Conservation (phyloP, 2,329 filamentous ascomycete species). For the Colletotrichum abscissum region DNA sequence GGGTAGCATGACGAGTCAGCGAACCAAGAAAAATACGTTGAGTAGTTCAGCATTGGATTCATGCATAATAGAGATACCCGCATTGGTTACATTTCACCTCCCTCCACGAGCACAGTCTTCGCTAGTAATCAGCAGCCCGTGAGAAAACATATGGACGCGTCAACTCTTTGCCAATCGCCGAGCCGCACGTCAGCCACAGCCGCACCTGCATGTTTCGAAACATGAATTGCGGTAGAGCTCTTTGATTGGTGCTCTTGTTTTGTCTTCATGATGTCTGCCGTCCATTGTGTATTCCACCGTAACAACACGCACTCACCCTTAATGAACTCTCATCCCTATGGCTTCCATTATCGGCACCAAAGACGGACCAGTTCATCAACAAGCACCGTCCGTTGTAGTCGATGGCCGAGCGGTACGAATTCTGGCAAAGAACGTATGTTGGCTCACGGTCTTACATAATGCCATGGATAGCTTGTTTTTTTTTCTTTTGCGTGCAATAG, state of each 20-base stretch:
- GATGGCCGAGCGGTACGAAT: background rate
- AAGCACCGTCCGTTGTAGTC: background rate
- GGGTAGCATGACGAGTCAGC: background rate
- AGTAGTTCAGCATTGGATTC: conserved; percentile 9
- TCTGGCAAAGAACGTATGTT: no score
- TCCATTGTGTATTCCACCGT: no score
- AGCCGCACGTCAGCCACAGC: background rate
- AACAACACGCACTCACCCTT: no score
- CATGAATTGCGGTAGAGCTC: background rate
- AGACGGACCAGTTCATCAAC: no score
- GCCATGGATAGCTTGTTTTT: no score
- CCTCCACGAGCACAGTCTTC: background rate
- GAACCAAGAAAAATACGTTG: background rate
- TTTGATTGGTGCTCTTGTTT: background rate
- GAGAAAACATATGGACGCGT: background rate
- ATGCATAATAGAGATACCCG: conserved; percentile 27
- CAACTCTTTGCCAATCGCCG: background rate
- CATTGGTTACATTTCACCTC: background rate
- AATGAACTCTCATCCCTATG: no score
- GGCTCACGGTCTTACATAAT: no score
- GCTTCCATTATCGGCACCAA: no score
- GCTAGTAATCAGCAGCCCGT: background rate
- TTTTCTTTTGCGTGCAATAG: no score
- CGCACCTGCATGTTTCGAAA: background rate
- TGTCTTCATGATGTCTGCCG: background rate